Evolutionary conservation across 768 basidiomycete species (phyloP), one percentile per base, ranked within the genome.

Genomic region (Russula ochroleuca): DNA sequence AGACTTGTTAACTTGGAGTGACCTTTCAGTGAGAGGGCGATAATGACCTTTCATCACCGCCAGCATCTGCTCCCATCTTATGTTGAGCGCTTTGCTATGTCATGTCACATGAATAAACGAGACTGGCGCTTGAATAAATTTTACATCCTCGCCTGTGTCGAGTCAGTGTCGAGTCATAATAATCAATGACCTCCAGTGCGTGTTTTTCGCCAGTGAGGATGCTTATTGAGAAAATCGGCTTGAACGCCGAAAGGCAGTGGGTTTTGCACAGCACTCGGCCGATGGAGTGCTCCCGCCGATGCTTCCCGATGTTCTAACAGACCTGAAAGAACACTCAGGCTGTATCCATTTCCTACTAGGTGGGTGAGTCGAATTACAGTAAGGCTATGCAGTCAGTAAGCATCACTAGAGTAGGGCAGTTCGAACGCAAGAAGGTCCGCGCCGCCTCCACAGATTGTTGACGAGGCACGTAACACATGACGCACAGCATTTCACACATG

Each of bases 61-160:
- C 38, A 33, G 10, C 28, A 40, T 31, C 6, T 21, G 13, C 31
- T 19, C n/a, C 48, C 19, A n/a, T 48, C 55, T 25, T 35, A 19
- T 25, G 15, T 28, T 13, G 38, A 49, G 62, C 62, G 62, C 40
- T 50, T 31, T 13, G 28, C 6, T 50, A 33, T 41, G 49, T 51
- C 40, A n/a, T n/a, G 19, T 13, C 25, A 25, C 48, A 38, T 8
- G 57, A 19, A 43, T 19, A 19, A 43, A 17, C 19, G 9, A 45
- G n/a, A 10, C 41, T 43, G 43, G 43, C n/a, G 43, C 41, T 19
- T 45, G n/a, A 11, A n/a, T 45, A n/a, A 45, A 10, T 17, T 45
- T 8, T 28, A 28, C 28, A 28, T 28, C 17, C 17, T 7, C 41
- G 19, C 41, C 41, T 19, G 41, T 41, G 7, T 41, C 19, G 41